Percentiles rank a stretch among this genome's conserved stretches.
Evolutionary conservation across 768 basidiomycete genomes (phyloP).

Genomic region (Russula foetens): DNA sequence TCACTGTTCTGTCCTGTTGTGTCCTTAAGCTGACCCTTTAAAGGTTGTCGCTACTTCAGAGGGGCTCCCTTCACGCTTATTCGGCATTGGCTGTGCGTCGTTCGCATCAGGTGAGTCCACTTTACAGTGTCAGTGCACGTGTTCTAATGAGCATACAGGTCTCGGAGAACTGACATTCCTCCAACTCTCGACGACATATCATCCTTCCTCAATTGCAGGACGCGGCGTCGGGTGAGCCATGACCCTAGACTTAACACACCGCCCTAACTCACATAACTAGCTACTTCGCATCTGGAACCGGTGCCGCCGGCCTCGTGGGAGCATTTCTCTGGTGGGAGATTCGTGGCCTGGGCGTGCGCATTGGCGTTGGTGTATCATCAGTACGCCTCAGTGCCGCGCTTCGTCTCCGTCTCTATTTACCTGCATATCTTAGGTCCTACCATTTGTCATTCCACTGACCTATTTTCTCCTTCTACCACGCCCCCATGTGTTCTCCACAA

Average conservation of each 20-base stretch:
- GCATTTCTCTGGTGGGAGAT: conserved; percentile 95
- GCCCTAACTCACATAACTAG: conserved; percentile 28
- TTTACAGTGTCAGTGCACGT: not conserved
- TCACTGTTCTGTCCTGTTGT: conserved; percentile 3
- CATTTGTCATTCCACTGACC: conserved; percentile 67
- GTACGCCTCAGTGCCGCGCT: conserved; percentile 34
- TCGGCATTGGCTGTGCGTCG: conserved; percentile 18
- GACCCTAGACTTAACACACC: not conserved
- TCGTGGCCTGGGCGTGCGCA: conserved; percentile 71
- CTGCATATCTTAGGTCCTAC: conserved; percentile 52
- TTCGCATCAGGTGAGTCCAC: conserved; percentile 3
- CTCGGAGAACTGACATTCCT: conserved; percentile 93
- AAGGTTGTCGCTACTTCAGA: conserved; percentile 19
- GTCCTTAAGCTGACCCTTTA: not conserved
- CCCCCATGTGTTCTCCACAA: conserved; percentile 39
- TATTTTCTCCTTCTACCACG: conserved; percentile 74
- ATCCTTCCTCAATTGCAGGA: conserved; percentile 59
- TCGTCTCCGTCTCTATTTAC: not conserved
- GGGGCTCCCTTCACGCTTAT: conserved; percentile 11
- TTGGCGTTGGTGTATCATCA: conserved; percentile 77
- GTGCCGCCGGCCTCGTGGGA: conserved; percentile 87
- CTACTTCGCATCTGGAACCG: conserved; percentile 92
- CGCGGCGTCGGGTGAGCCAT: conserved; percentile 67
- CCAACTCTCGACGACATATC: conserved; percentile 82
- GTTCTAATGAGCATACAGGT: conserved; percentile 35